Base-by-base conservation (phyloP, 139 green algal species). In the Ostreobium quekettii region DNA sequence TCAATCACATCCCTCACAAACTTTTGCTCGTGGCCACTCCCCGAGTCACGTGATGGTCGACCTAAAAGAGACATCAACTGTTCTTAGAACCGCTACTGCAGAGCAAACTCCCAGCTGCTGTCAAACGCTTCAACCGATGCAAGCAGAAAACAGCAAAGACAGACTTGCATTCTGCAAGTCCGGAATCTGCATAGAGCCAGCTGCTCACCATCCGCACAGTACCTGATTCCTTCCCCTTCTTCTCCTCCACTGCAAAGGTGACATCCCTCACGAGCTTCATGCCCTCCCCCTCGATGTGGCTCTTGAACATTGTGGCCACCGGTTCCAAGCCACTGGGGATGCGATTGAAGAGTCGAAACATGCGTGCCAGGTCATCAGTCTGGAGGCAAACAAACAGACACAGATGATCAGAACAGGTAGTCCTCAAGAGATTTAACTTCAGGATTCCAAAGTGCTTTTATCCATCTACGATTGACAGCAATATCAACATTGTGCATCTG, bases 341-440 rank as follows among this genome's bases (percentile, higher is more conserved):
- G 38, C 91, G 85, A 15, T 78, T 78, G 79, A 98, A 99, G 24
- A 99, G 84, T n/a, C 90, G 83, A 86, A 91, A 99, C 95, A 99
- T 96, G 53, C 95, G 83, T 3, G 78, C 78, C 48, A 99, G 79
- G 81, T 99, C 94, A 24, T 92, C 81, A 42, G 84, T 90, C 84
- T 90, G 82, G 49, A 64, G 38, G 24, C 26, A 49, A 28, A 35
- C 53, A 26, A 24, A n/a, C n/a, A n/a, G n/a, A n/a, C n/a, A n/a
- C n/a, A n/a, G n/a, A n/a, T n/a, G n/a, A n/a, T n/a, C n/a, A n/a
- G n/a, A n/a, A n/a, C n/a, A n/a, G n/a, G n/a, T n/a, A n/a, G n/a
- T n/a, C n/a, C n/a, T n/a, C n/a, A n/a, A n/a, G n/a, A n/a, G n/a
- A n/a, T n/a, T n/a, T n/a, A n/a, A n/a, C n/a, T n/a, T n/a, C n/a